phyloP scores from a whole-genome alignment of 2,329 filamentous ascomycete species.

The Triangularia setosa region DNA sequence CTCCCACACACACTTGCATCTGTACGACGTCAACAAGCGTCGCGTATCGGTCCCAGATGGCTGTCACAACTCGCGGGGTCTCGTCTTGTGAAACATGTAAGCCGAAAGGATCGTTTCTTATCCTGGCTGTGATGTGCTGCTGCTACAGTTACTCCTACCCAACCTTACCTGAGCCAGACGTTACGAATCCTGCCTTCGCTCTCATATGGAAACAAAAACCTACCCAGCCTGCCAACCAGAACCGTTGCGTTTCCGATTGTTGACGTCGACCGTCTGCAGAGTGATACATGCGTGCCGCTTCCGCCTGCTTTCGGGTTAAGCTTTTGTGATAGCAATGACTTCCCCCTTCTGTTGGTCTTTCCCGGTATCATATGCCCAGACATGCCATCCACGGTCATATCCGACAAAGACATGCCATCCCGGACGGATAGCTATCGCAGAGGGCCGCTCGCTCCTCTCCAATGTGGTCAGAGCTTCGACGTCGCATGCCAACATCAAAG shows the following conservation, averaged over 20 bases:
- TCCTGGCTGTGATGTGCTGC: neutral
- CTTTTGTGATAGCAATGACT: slow-evolving; percentile 5
- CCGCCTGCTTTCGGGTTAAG: slow-evolving; percentile 1
- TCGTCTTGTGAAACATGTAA: neutral
- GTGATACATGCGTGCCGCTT: neutral
- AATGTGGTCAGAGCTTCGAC: slow-evolving; percentile 14
- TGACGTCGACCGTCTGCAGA: slow-evolving; percentile 5
- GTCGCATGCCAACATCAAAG: neutral
- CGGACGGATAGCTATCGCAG: neutral
- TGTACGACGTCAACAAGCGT: neutral
- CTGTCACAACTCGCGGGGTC: neutral
- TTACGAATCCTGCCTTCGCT: neutral
- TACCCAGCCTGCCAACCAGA: neutral
- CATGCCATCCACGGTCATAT: neutral
- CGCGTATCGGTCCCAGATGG: neutral
- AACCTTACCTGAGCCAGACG: neutral
- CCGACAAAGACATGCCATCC: neutral
- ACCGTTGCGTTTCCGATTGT: neutral
- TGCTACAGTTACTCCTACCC: neutral
- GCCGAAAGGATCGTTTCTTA: neutral
- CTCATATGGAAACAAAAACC: neutral
- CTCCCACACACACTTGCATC: neutral
- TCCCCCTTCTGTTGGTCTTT: neutral
- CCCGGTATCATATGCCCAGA: neutral
- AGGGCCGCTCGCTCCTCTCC: slow-evolving; percentile 4